Base-by-base conservation (phyloP, 2,329 filamentous ascomycete species). In the Xylaria sp. region DNA sequence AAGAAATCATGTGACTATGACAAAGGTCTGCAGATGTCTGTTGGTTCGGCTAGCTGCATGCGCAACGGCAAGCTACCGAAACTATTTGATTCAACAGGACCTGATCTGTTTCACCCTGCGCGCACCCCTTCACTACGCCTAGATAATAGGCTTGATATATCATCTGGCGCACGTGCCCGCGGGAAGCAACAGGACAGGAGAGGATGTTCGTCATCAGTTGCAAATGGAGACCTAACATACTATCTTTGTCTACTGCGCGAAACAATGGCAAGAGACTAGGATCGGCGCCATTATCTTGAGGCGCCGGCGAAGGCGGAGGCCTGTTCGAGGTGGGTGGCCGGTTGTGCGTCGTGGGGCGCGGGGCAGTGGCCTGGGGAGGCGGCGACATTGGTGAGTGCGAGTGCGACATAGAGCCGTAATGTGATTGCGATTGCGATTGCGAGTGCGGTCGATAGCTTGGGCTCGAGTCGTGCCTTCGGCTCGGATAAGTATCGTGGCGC, bases 211-310 rank as follows among this genome's bases (percentile, higher is more conserved):
- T 12, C 39, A 36, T 24, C 17, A 54, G 36, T 39, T 9, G 19
- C 12, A 60, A 27, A 51, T n/a, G 62, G 47, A 59, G 17, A 59
- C 8, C 7, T 14, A 51, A 81, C 83, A 74, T 82, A 92, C 92
- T 86, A 80, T 93, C 87, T 77, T 93, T 94, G 81, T 99, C 97
- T 14, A 98, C 95, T 0, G 94, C 93, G 69, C 92, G 88, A 82
- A 98, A 99, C 30, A 98, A 85, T 3, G 92, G 92, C 79, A 93
- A 89, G 19, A 99, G 85, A 0, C 89, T 90, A n/a, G 90, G 86
- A 76, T 94, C 91, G 60, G 89, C 86, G 56, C 83, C 82, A 53
- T 79, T 79, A 32, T 85, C 76, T 73, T 83, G 79, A 75, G 84
- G 83, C 71, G 86, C 81, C 69, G 93, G 86, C 73, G 90, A 89